Evolutionary conservation across 495 filamentous ascomycete genomes (phyloP).

Genomic region (Xylaria sp.): DNA sequence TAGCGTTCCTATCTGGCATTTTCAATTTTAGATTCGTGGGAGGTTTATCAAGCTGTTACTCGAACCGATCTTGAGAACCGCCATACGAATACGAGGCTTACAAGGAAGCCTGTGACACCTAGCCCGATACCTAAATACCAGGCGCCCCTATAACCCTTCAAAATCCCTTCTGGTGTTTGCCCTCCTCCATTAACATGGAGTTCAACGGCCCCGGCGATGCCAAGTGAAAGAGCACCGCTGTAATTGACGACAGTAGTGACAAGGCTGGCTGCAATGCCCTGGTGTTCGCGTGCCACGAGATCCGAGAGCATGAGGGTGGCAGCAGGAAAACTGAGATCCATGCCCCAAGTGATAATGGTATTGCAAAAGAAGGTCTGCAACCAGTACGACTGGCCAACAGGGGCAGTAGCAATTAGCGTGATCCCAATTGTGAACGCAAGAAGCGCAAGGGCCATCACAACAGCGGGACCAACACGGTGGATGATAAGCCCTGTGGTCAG

Average conservation of each 20-base stretch:
- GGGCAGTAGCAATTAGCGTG: slow-evolving; percentile 57
- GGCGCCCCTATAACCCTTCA: slow-evolving; percentile 51
- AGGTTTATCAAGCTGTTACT: background rate
- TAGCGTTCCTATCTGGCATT: background rate
- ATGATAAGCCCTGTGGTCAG: slow-evolving; percentile 59
- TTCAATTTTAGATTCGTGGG: background rate
- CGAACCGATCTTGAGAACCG: slow-evolving; percentile 34
- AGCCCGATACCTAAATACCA: slow-evolving; percentile 43
- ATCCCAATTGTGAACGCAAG: slow-evolving; percentile 56
- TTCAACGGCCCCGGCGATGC: slow-evolving; percentile 57
- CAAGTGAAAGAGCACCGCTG: slow-evolving; percentile 54
- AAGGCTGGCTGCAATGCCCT: slow-evolving; percentile 54
- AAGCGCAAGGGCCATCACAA: slow-evolving; percentile 62
- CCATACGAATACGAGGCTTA: slow-evolving; percentile 36
- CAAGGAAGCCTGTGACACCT: slow-evolving; percentile 35
- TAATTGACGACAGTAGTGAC: slow-evolving; percentile 58
- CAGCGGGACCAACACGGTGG: slow-evolving; percentile 50
- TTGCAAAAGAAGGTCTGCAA: slow-evolving; percentile 56
- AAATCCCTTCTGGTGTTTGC: slow-evolving; percentile 40
- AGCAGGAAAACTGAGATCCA: slow-evolving; percentile 56
- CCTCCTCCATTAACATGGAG: slow-evolving; percentile 44
- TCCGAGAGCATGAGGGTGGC: slow-evolving; percentile 53
- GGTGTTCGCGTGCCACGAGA: slow-evolving; percentile 51
- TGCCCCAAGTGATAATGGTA: slow-evolving; percentile 61
- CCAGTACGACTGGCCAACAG: slow-evolving; percentile 57